Percentiles rank a stretch among this genome's conserved stretches.
phyloP scores from a whole-genome alignment of 2,329 filamentous ascomycete genomes.

The Phaeosphaeriaceae sp. region DNA sequence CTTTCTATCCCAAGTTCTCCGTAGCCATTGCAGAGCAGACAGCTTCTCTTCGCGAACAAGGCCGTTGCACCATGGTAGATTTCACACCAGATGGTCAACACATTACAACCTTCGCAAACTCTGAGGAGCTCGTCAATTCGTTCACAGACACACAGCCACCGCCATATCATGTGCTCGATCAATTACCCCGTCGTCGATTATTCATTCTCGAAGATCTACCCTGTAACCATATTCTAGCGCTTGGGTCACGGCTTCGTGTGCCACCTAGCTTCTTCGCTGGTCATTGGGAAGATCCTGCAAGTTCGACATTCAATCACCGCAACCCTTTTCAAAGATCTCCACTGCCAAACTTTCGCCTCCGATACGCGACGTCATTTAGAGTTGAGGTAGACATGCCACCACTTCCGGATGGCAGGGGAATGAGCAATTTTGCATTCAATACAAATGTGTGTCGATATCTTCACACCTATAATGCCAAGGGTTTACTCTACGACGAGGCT shows the following conservation, averaged over 20 bases:
- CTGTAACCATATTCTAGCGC: constrained; percentile 13
- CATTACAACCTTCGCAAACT: constrained; percentile 3
- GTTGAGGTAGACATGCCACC: constrained; percentile 3
- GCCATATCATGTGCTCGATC: background rate
- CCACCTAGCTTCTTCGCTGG: constrained; percentile 1
- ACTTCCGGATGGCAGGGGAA: background rate
- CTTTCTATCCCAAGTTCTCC: constrained; percentile 11
- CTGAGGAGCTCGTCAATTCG: constrained; percentile 4
- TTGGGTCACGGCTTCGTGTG: background rate
- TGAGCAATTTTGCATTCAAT: constrained; percentile 3
- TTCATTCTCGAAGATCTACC: constrained; percentile 16
- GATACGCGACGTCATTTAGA: constrained; percentile 6
- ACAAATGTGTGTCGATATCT: constrained; percentile 13
- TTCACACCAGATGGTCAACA: background rate
- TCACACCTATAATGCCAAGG: constrained; percentile 8
- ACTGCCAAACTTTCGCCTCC: constrained; percentile 7
- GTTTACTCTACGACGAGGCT: constrained; percentile 10
- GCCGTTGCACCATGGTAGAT: constrained; percentile 9
- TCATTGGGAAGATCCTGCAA: background rate
- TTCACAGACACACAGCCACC: background rate
- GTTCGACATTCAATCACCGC: background rate
- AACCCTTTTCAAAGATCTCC: constrained; percentile 11
- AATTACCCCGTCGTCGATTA: constrained; percentile 4
- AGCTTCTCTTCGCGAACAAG: constrained; percentile 6
- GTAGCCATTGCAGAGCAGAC: constrained; percentile 8